Conservation (phyloP, 768 basidiomycete genomes). For the Russula dissimulans region DNA sequence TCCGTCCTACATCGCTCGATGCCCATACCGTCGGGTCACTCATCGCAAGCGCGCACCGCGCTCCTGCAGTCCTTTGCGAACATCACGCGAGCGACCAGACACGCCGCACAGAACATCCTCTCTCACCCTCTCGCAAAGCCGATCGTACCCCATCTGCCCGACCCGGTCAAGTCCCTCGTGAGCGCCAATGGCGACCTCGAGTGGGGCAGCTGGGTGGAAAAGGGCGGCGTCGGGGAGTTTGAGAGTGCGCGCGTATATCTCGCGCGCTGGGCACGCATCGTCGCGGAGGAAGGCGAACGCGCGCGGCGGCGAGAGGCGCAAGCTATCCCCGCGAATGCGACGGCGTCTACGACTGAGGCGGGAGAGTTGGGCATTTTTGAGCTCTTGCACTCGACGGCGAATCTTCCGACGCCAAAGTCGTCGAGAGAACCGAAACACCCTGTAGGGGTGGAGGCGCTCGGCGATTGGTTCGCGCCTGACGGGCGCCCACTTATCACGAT, state of each 20-base stretch:
- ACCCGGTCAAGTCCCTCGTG: slow-evolving; percentile 85
- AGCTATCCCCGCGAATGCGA: slow-evolving; percentile 44
- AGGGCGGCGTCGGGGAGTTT: slow-evolving; percentile 89
- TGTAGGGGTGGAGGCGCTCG: slow-evolving; percentile 64
- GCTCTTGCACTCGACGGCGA: slow-evolving; percentile 66
- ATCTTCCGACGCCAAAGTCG: slow-evolving; percentile 72
- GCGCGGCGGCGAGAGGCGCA: slow-evolving; percentile 75
- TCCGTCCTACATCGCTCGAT: slow-evolving; percentile 79
- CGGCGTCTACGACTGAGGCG: slow-evolving; percentile 21
- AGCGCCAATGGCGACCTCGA: slow-evolving; percentile 86
- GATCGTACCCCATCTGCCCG: slow-evolving; percentile 91
- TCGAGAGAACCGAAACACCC: slow-evolving; percentile 76
- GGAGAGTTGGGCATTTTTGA: slow-evolving; percentile 78
- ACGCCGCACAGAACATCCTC: slow-evolving; percentile 90
- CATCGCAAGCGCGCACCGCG: slow-evolving; percentile 67
- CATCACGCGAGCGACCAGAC: slow-evolving; percentile 85
- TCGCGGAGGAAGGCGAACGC: slow-evolving; percentile 95
- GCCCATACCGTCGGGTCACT: slow-evolving; percentile 37
- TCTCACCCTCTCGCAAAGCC: slow-evolving; percentile 95
- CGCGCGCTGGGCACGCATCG: slow-evolving; percentile 93
- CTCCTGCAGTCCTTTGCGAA: slow-evolving; percentile 92
- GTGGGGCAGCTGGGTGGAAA: slow-evolving; percentile 91
- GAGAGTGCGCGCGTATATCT: slow-evolving; percentile 95
- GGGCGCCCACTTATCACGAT: slow-evolving; percentile 56
- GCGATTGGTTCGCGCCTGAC: slow-evolving; percentile 66